Base-by-base conservation (phyloP, 2,329 filamentous ascomycete species). In the Hypocrella siamensis region DNA sequence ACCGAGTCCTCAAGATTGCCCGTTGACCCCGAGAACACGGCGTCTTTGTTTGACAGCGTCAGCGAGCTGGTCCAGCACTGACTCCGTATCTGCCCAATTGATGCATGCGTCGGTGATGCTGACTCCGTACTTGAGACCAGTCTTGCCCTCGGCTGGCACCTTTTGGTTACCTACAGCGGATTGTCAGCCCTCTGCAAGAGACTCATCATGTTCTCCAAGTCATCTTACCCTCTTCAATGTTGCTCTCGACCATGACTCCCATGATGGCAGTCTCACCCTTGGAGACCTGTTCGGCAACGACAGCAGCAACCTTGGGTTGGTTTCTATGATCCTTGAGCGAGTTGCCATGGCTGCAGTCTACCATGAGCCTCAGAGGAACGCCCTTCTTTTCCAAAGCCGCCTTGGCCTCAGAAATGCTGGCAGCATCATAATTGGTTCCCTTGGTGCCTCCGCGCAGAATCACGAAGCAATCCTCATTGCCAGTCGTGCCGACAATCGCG, bases 51-150 rank as follows among this genome's bases (percentile, higher is more conserved):
- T 34, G 33, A 94, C 83, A 18, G 85, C 81, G 32, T 75, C 68
- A 14, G 88, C 88, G 28, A 98, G 70, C 31, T 65, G 65, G 42
- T 79, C 78, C 9, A 96, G 71, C 2, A 88, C 79, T 1, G 61
- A 59, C 45, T 86, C 77, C 4, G 90, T 96, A 45, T 92, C 83
- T 40, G 88, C 75, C 88, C 86, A 96, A 56, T 76, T 67, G 52
- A 98, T 94, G 59, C 90, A 98, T 30, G 90, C 88, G 57, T 98
- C 90, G 0, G 90, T 98, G 55, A 96, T 96, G 54, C 81, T 90
- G 49, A 96, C 81, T 46, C 90, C 90, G 57, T 93, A 86, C 61
- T 93, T 79, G 38, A 96, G 70, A 21, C 78, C 85, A 7, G 70
- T 65, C 56, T 81, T 84, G 49, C 86, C 88, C 59, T 93, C 83